Evolutionary conservation across 306 rosid genomes (phyloP), one percentile per base, ranked within the genome.

Genomic region (Vigna angularis): DNA sequence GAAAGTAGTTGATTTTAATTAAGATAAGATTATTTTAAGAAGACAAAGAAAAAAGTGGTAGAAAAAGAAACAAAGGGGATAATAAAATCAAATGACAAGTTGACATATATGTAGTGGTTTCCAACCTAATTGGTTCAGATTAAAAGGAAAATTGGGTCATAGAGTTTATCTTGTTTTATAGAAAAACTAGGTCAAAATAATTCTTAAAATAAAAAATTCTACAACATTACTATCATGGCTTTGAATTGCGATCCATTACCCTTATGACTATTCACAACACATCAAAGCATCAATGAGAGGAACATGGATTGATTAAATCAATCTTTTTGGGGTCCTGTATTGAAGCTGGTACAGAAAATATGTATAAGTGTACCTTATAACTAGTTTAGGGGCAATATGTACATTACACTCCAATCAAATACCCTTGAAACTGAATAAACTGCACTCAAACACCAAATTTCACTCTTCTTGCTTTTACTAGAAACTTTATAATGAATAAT

Each of bases 81-180:
- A 51, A 80, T 8, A 22, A 40, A 56, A 36, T 44, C 9, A 57
- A 45, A 56, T 17, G 83, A 45, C 79, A 80, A 66, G 75, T 74
- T 80, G 79, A 18, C 0, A 44, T 79, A 13, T 57, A 18, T 26
- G 28, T 26, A 73, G 70, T 73, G 74, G 74, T 47, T 55, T 73
- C 74, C 84, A 73, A 70, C 82, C 51, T 51, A 75, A 55, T 56
- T 40, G 64, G 40, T 50, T 50, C 40, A 36, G 38, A 65, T 76
- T 76, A 51, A 4, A 36, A 50, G 20, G 55, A 9, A 24, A 57
- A 15, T 18, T 42, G 70, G 70, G 70, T 11, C n/a, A 59, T 52
- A 53, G 53, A 40, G 55, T 66, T 76, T 66, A 74, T 66, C 81
- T 22, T 76, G 74, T 66, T 76, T 66, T 56, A 66, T 76, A 18